phyloP scores from a whole-genome alignment of 352 stramenopile genomes.

The Pythium monospermum region DNA sequence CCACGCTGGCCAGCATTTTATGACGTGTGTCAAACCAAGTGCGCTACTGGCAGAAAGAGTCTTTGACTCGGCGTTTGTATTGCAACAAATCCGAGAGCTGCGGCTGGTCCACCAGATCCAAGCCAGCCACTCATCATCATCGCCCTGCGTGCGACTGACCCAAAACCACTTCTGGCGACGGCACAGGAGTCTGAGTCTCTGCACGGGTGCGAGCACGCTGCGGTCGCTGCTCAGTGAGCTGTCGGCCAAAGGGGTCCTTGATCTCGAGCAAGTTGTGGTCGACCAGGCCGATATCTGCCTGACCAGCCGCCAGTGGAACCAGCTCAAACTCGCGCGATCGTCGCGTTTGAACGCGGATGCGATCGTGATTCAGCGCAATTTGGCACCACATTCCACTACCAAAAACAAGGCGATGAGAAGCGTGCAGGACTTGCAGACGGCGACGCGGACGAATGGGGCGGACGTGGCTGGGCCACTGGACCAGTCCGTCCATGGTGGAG shows the following conservation, averaged over 20 bases:
- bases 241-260: constrained; percentile 73
- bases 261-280: constrained; percentile 76
- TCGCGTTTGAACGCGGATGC: constrained; percentile 77
- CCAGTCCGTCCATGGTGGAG: too few species aligned
- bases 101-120: constrained; percentile 74
- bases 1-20: constrained; percentile 76
- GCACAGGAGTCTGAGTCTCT: constrained; percentile 83
- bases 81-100: constrained; percentile 63
- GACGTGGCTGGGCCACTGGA: too few species aligned
- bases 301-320: constrained; percentile 77
- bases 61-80: constrained; percentile 68
- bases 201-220: constrained; percentile 64
- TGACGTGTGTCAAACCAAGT: constrained; percentile 79
- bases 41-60: constrained; percentile 49
- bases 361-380: constrained; percentile 81
- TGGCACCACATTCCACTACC: constrained; percentile 67
- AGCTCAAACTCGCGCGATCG: constrained; percentile 69
- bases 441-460: too few species aligned
- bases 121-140: constrained; percentile 63
- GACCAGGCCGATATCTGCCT: constrained; percentile 70
- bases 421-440: constrained; percentile 49
- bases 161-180: constrained; percentile 77
- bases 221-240: constrained; percentile 69
- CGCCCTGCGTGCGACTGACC: constrained; percentile 70
- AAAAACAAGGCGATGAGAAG: too few species aligned